Evolutionary conservation across 306 rosid species (phyloP).

Genomic region (Luffa aegyptiaca): DNA sequence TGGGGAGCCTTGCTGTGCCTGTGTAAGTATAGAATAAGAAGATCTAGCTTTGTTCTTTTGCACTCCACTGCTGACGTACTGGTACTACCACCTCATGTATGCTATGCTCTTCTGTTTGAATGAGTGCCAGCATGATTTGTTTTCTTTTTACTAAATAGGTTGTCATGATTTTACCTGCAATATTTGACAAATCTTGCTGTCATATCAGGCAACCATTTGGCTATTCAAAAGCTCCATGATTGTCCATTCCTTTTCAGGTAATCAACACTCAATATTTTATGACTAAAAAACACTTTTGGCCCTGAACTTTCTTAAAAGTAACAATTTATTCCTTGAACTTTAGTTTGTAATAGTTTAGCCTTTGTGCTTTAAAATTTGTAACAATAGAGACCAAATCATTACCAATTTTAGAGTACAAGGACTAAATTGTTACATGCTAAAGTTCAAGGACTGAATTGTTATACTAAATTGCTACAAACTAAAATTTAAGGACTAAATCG

Average conservation of each 20-base stretch:
- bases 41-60: background rate
- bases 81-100: background rate
- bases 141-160: slow-evolving; percentile 3
- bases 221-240: slow-evolving; percentile 1
- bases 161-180: background rate
- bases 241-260: background rate
- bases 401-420: background rate
- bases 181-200: background rate
- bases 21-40: background rate
- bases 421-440: background rate
- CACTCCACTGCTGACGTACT: background rate
- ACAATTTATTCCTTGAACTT: background rate
- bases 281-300: background rate
- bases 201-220: background rate
- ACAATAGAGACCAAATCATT: background rate
- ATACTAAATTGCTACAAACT: too few relatives aligned
- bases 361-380: background rate
- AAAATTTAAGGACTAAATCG: background rate
- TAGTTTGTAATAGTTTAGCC: background rate
- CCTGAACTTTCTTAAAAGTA: background rate
- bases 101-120: background rate
- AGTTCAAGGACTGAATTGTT: background rate
- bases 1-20: background rate
- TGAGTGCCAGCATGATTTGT: background rate
- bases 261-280: background rate